phyloP scores from a whole-genome alignment of 2,329 filamentous ascomycete species.

The Dactylellina sp. region DNA sequence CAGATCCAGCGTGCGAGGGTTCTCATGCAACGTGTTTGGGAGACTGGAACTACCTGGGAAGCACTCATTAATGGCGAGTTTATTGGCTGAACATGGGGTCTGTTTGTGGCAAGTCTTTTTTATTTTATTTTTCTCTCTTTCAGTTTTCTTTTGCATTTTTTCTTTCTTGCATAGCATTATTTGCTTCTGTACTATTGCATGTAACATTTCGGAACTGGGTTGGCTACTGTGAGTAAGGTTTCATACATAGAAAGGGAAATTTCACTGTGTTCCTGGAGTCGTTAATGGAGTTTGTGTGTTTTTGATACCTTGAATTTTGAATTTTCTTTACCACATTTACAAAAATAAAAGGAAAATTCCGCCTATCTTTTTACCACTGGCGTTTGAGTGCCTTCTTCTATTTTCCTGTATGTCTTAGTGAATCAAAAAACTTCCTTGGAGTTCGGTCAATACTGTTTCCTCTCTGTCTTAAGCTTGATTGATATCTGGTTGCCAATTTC shows the following conservation, averaged over 20 bases:
- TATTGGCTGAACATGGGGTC: constrained; percentile 69
- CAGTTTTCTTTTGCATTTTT: constrained; percentile 12
- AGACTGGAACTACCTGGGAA: constrained; percentile 76
- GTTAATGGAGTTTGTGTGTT: constrained; percentile 44
- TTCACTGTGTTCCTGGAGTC: constrained; percentile 21
- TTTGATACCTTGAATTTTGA: constrained; percentile 45
- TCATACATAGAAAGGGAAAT: constrained; percentile 49
- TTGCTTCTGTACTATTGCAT: constrained; percentile 51
- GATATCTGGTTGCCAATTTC: constrained; percentile 2
- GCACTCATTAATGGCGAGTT: constrained; percentile 75
- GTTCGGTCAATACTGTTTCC: constrained; percentile 30
- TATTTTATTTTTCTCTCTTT: constrained; percentile 34
- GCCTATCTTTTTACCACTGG: constrained; percentile 13
- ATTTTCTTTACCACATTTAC: constrained; percentile 32
- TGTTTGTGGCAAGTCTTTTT: constrained; percentile 47
- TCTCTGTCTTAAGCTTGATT: not conserved
- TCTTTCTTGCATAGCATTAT: constrained; percentile 28
- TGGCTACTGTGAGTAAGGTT: constrained; percentile 38
- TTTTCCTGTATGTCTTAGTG: constrained; percentile 16
- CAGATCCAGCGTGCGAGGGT: constrained; percentile 74
- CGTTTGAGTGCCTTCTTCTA: constrained; percentile 4
- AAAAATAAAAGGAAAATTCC: constrained; percentile 21
- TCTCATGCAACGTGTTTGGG: constrained; percentile 77
- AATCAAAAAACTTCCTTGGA: constrained; percentile 36
- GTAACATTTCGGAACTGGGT: constrained; percentile 49